Conservation (phyloP, 1,139 yeast species). For the Sugiyamaella castrensis region DNA sequence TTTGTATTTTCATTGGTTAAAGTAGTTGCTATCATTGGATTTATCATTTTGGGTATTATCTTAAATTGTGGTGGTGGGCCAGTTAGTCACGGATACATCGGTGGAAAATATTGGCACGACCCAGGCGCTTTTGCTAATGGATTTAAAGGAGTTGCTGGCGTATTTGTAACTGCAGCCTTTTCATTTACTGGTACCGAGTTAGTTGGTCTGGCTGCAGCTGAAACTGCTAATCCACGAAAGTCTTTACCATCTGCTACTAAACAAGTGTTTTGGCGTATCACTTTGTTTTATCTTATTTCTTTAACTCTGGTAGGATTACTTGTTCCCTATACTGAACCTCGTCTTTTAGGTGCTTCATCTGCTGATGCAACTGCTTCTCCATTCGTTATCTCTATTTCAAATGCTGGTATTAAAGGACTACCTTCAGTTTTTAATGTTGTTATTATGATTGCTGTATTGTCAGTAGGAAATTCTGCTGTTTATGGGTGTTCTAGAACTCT, state of each 20-base stretch:
- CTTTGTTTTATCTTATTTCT: slow-evolving; percentile 60
- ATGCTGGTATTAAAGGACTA: slow-evolving; percentile 56
- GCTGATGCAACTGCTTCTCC: slow-evolving; percentile 64
- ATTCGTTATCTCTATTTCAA: slow-evolving; percentile 62
- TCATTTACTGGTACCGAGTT: slow-evolving; percentile 83
- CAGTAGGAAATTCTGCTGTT: slow-evolving; percentile 74
- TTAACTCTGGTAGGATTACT: slow-evolving; percentile 57
- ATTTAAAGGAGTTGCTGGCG: slow-evolving; percentile 80
- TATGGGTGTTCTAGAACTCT: slow-evolving; percentile 80
- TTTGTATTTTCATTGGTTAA: slow-evolving; percentile 56
- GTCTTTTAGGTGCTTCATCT: slow-evolving; percentile 44
- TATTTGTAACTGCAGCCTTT: slow-evolving; percentile 82
- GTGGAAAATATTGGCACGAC: slow-evolving; percentile 57
- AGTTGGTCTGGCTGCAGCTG: slow-evolving; percentile 83
- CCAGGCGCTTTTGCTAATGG: slow-evolving; percentile 64
- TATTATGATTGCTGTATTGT: slow-evolving; percentile 62
- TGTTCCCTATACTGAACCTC: slow-evolving; percentile 57
- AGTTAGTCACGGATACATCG: slow-evolving; percentile 57
- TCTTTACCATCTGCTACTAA: slow-evolving; percentile 66
- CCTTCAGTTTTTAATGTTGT: slow-evolving; percentile 74
- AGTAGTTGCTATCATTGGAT: slow-evolving; percentile 58
- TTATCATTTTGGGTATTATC: slow-evolving; percentile 61
- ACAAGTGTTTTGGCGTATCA: slow-evolving; percentile 70
- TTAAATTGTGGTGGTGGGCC: slow-evolving; percentile 69
- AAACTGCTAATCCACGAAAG: slow-evolving; percentile 69